Conservation (phyloP, 805 yeast species). For the Yarrowia sp. region DNA sequence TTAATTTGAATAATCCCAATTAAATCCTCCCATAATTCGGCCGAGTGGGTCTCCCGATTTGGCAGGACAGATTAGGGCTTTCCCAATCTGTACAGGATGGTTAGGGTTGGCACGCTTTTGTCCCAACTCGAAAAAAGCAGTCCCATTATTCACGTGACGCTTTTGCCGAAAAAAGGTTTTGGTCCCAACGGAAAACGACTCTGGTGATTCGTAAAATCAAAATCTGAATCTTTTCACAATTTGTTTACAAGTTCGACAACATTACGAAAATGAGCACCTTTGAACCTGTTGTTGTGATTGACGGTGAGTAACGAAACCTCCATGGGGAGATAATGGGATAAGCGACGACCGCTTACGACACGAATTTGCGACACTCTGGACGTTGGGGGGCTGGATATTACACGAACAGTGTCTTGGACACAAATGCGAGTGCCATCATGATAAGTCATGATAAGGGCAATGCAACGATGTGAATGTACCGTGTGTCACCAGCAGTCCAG, state of each 20-base stretch:
- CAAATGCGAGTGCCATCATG: too few relatives aligned
- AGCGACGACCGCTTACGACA: too few relatives aligned
- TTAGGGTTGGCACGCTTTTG: background rate
- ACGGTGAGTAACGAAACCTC: conserved; percentile 56
- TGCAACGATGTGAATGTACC: too few relatives aligned
- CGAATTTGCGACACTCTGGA: too few relatives aligned
- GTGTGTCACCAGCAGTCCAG: too few relatives aligned
- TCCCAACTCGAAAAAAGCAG: conserved; percentile 12
- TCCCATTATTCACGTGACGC: conserved; percentile 26
- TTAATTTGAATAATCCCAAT: background rate
- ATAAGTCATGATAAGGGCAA: too few relatives aligned
- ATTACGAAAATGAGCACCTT: conserved; percentile 63
- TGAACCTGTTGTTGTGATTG: conserved; percentile 96
- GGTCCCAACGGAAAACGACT: conserved; percentile 24
- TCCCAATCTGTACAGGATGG: background rate
- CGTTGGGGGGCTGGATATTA: too few relatives aligned
- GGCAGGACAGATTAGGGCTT: background rate
- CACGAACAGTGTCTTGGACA: too few relatives aligned
- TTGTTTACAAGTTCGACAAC: conserved; percentile 21
- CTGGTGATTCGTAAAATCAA: conserved; percentile 19
- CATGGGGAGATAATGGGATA: background rate
- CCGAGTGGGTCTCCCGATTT: background rate
- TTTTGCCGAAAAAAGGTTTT: conserved; percentile 22
- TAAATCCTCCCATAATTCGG: background rate
- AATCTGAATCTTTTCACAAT: conserved; percentile 24